Percentiles rank a stretch among this genome's conserved stretches.
Conservation (phyloP, 306 rosid species). For the Cicer judaicum region DNA sequence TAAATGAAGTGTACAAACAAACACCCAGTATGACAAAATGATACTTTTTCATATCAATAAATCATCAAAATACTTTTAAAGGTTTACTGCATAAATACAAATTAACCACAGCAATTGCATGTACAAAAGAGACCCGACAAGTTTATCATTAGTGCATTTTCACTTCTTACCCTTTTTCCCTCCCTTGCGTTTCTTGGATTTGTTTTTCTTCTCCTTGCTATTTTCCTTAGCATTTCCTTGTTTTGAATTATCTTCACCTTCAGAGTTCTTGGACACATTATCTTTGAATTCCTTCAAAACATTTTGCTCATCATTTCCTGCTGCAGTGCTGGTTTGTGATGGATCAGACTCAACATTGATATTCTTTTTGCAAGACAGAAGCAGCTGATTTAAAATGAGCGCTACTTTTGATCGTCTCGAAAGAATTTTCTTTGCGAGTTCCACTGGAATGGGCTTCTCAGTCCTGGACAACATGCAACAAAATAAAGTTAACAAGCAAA, state of each 20-base stretch:
- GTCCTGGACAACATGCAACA: slow-evolving; percentile 6
- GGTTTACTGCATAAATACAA: not conserved
- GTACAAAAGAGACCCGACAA: not conserved
- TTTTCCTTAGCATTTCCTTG: slow-evolving; percentile 25
- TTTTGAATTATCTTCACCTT: slow-evolving; percentile 13
- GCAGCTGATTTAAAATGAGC: not conserved
- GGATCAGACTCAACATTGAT: slow-evolving; percentile 1
- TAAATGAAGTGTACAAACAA: not conserved
- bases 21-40: not conserved
- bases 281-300: slow-evolving; percentile 20
- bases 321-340: slow-evolving; percentile 27
- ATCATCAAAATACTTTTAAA: not conserved
- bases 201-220: slow-evolving; percentile 32
- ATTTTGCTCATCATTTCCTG: slow-evolving; percentile 23
- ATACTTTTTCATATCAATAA: not conserved
- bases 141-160: not conserved
- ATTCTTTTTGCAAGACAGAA: not conserved
- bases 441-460: slow-evolving; percentile 29
- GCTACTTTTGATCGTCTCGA: not conserved
- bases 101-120: not conserved
- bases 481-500: not conserved
- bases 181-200: slow-evolving; percentile 25
- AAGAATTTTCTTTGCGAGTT: slow-evolving; percentile 10
- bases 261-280: not conserved
- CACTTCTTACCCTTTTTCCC: slow-evolving; percentile 38